A percentile compares a stretch with the other conserved stretches of the same genome.
Evolutionary conservation across 2,329 filamentous ascomycete species (phyloP).

Genomic region (Bipolaris victoriae): DNA sequence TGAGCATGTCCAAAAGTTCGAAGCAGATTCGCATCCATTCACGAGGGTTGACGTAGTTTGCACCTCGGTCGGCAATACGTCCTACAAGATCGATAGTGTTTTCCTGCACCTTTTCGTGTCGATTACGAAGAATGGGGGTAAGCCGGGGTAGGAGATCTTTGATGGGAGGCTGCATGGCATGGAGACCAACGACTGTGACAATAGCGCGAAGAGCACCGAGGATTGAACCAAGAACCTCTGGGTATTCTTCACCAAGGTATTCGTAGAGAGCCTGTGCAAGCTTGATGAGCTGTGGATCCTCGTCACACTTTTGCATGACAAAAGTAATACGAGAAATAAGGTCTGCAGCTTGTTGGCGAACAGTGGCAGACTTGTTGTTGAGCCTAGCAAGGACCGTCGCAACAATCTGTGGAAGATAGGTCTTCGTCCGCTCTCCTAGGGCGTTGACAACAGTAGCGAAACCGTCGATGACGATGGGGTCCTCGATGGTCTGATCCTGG

Average conservation of each 20-base stretch:
- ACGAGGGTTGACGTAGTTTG: slow-evolving; percentile 93
- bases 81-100: slow-evolving; percentile 98
- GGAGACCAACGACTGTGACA: slow-evolving; percentile 96
- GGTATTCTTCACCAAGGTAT: slow-evolving; percentile 97
- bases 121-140: slow-evolving; percentile 96
- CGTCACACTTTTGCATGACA: slow-evolving; percentile 98
- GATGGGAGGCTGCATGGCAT: slow-evolving; percentile 97
- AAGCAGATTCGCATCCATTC: slow-evolving; percentile 99
- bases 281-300: slow-evolving; percentile 95
- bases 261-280: slow-evolving; percentile 95
- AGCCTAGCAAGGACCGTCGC: slow-evolving; percentile 94
- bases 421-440: slow-evolving; percentile 90
- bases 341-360: slow-evolving; percentile 95
- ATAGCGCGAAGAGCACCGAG: slow-evolving; percentile 93
- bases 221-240: slow-evolving; percentile 95
- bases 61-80: slow-evolving; percentile 95
- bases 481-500: slow-evolving; percentile 97
- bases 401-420: slow-evolving; percentile 95
- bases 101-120: slow-evolving; percentile 98
- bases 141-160: slow-evolving; percentile 92
- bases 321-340: slow-evolving; percentile 96
- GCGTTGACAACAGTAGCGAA: slow-evolving; percentile 98
- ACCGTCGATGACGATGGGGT: slow-evolving; percentile 93
- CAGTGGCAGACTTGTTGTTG: slow-evolving; percentile 97
- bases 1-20: slow-evolving; percentile 97